Evolutionary conservation across 1,139 yeast genomes (phyloP).

Genomic region (Lipomyces yarrowii): DNA sequence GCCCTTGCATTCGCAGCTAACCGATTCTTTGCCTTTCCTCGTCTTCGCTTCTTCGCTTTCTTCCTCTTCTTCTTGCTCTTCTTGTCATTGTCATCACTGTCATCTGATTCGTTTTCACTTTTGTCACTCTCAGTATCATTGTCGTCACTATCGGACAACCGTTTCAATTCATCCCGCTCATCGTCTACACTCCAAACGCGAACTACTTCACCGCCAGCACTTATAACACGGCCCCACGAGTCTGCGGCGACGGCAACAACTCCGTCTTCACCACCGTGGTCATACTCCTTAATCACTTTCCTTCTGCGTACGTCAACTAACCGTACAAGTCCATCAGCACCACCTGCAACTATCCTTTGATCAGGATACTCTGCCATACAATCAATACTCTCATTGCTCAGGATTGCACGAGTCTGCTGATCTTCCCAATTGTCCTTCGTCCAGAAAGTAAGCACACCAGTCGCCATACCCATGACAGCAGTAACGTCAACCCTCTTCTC

Average conservation of each 20-base stretch:
- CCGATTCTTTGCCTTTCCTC: constrained; percentile 15
- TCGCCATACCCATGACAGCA: constrained; percentile 83
- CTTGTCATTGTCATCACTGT: constrained; percentile 10
- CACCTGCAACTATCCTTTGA: constrained; percentile 37
- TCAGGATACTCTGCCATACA: constrained; percentile 75
- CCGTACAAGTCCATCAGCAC: constrained; percentile 32
- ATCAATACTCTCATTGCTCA: constrained; percentile 78
- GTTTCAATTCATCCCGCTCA: background rate
- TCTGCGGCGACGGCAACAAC: constrained; percentile 19
- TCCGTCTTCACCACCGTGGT: constrained; percentile 28
- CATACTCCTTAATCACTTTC: constrained; percentile 8
- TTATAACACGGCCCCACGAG: constrained; percentile 22
- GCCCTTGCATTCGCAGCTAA: constrained; percentile 6
- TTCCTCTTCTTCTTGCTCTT: constrained; percentile 14
- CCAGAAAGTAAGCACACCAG: constrained; percentile 94
- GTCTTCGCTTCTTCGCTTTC: constrained; percentile 14
- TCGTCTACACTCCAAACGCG: constrained; percentile 17
- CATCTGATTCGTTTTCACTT: constrained; percentile 4
- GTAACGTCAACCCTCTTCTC: constrained; percentile 40
- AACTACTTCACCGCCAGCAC: constrained; percentile 27
- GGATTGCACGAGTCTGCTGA: constrained; percentile 76
- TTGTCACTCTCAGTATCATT: background rate
- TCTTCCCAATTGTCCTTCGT: constrained; percentile 63
- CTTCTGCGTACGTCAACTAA: constrained; percentile 22
- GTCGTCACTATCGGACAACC: constrained; percentile 2